Evolutionary conservation across 2,329 filamentous ascomycete genomes (phyloP).

Genomic region (Trichophyton verrucosum): DNA sequence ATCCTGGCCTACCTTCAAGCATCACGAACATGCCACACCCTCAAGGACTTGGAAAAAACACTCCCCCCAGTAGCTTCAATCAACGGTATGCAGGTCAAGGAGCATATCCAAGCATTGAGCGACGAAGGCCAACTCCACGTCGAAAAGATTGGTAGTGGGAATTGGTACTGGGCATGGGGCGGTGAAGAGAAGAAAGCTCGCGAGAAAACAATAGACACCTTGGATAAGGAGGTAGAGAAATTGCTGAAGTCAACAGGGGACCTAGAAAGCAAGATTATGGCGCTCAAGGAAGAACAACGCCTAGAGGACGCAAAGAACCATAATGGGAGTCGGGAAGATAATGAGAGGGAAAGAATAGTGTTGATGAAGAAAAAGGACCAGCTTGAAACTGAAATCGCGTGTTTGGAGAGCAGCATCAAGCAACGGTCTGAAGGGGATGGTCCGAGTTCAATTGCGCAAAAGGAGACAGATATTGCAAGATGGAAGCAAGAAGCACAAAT

Average conservation of each 20-base stretch:
- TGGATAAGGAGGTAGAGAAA: slow-evolving; percentile 25
- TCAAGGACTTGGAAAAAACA: slow-evolving; percentile 56
- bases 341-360: slow-evolving; percentile 8
- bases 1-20: slow-evolving; percentile 49
- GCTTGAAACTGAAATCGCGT: slow-evolving; percentile 6
- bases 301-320: slow-evolving; percentile 8
- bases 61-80: slow-evolving; percentile 51
- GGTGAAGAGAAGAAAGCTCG: slow-evolving; percentile 40
- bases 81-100: slow-evolving; percentile 55
- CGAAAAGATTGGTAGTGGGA: slow-evolving; percentile 58
- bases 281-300: slow-evolving; percentile 12
- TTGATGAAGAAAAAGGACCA: slow-evolving; percentile 8
- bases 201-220: slow-evolving; percentile 20
- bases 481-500: slow-evolving; percentile 23
- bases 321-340: slow-evolving; percentile 11
- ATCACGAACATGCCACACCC: slow-evolving; percentile 48
- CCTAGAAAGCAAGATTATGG: slow-evolving; percentile 14
- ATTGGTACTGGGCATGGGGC: slow-evolving; percentile 60
- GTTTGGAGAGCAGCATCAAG: slow-evolving; percentile 18
- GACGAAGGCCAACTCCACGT: slow-evolving; percentile 51
- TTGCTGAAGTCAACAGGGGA: slow-evolving; percentile 12
- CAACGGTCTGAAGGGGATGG: slow-evolving; percentile 14
- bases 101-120: slow-evolving; percentile 49
- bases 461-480: slow-evolving; percentile 23
- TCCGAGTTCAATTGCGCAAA: slow-evolving; percentile 19